A percentile compares a stretch with the other conserved stretches of the same genome.
Evolutionary conservation across 306 rosid genomes (phyloP).

Genomic region (Vigna unguiculata): DNA sequence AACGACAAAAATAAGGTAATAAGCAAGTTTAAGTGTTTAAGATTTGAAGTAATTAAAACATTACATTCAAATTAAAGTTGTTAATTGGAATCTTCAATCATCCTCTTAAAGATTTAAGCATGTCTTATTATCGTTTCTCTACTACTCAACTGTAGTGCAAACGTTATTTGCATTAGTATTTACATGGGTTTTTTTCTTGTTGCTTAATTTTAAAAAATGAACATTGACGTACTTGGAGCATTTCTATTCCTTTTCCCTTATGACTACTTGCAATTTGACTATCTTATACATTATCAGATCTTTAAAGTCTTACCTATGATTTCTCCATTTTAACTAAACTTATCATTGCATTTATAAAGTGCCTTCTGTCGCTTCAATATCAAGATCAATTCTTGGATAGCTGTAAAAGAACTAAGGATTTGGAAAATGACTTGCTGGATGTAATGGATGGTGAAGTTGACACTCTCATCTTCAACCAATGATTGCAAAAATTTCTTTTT

Average conservation of each 20-base stretch:
- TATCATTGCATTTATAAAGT: no score
- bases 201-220: neutral
- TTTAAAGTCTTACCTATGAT: no score
- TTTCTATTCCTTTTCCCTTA: no score
- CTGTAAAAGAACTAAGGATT: neutral
- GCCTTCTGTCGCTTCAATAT: neutral
- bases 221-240: neutral
- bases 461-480: neutral
- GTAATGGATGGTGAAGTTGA: neutral
- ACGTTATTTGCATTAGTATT: neutral
- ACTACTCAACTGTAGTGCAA: neutral
- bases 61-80: no score
- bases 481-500: neutral
- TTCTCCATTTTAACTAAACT: no score
- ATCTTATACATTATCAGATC: no score
- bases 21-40: no score
- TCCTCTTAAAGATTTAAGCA: no score
- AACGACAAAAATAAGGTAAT: no score
- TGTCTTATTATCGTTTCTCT: neutral
- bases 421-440: neutral
- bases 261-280: no score
- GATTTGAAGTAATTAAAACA: no score
- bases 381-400: neutral
- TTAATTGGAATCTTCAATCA: no score
- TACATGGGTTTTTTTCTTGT: neutral